A percentile compares a stretch with the other conserved stretches of the same genome.
These are phyloP conservation scores for Hymenoscyphus linearis DNA, from an alignment of 2,329 filamentous ascomycete genomes.

Conservation along the genomic window DNA sequence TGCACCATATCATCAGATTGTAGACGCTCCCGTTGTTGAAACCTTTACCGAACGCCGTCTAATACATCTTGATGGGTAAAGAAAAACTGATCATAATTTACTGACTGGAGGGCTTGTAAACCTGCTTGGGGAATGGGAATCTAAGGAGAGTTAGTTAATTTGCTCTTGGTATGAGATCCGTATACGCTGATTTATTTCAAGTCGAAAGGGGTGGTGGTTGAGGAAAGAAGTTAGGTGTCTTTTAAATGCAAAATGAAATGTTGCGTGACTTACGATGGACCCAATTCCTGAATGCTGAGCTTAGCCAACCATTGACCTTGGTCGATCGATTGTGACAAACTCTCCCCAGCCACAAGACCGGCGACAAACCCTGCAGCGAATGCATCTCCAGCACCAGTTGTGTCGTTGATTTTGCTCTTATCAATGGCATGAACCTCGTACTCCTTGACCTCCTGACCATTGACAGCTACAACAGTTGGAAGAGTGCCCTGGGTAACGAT, in stretches of 20 bases:
- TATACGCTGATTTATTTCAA: not conserved
- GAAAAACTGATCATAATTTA: conserved; percentile 26
- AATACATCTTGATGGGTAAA: conserved; percentile 33
- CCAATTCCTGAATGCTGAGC: conserved; percentile 89
- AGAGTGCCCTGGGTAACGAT: conserved; percentile 94
- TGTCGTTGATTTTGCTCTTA: conserved; percentile 80
- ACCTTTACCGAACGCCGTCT: conserved; percentile 45
- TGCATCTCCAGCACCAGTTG: conserved; percentile 93
- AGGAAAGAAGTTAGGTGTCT: not conserved
- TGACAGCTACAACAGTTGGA: conserved; percentile 78
- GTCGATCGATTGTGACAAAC: conserved; percentile 72
- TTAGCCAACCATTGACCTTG: conserved; percentile 96
- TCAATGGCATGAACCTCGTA: conserved; percentile 78
- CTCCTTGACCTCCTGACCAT: conserved; percentile 62
- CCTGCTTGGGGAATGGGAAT: conserved; percentile 73
- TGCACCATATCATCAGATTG: conserved; percentile 27
- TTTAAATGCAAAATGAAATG: not conserved
- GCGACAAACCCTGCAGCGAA: conserved; percentile 94
- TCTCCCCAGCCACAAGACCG: conserved; percentile 79
- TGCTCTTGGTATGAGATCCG: not conserved
- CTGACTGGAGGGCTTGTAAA: conserved; percentile 50
- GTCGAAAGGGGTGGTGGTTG: not conserved
- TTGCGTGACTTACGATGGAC: conserved; percentile 73
- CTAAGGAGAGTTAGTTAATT: conserved; percentile 5
- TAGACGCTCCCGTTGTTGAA: conserved; percentile 47